Evolutionary conservation across 2,329 filamentous ascomycete species (phyloP).

Genomic region (Colletotrichum higginsianum): DNA sequence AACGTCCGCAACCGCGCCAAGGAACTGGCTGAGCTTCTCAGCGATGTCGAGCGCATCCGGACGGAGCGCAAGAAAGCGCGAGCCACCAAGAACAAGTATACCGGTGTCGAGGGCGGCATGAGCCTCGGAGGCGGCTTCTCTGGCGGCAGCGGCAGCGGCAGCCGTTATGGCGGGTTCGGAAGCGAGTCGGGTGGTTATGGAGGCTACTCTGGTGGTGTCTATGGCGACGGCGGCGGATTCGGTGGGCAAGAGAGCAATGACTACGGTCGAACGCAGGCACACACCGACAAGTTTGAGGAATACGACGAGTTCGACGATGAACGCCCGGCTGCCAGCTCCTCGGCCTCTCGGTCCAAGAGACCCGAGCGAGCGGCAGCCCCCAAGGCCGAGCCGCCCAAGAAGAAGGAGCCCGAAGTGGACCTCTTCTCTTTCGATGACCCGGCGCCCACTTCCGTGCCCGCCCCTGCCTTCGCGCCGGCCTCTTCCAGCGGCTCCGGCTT

Average conservation of each 20-base stretch:
- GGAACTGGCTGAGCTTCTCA: constrained; percentile 92
- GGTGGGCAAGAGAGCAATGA: constrained; percentile 83
- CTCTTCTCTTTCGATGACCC: constrained; percentile 94
- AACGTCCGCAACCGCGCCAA: constrained; percentile 98
- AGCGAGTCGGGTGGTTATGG: constrained; percentile 83
- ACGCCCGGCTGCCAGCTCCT: constrained; percentile 61
- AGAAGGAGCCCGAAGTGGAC: constrained; percentile 91
- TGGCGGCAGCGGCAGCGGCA: constrained; percentile 57
- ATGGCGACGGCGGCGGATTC: constrained; percentile 96
- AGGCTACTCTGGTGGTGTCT: constrained; percentile 81
- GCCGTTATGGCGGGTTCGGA: constrained; percentile 91
- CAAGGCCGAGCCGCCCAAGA: constrained; percentile 80
- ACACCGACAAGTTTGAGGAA: constrained; percentile 89
- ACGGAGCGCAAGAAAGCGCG: constrained; percentile 90
- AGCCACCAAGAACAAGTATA: constrained; percentile 93
- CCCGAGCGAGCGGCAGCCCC: constrained; percentile 64
- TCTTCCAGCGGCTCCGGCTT: constrained; percentile 64
- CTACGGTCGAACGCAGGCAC: constrained; percentile 50
- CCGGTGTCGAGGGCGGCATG: constrained; percentile 89
- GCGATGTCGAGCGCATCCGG: constrained; percentile 91
- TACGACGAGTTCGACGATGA: constrained; percentile 95
- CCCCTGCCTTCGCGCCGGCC: constrained; percentile 57
- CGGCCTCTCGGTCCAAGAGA: constrained; percentile 66
- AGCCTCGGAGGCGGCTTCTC: constrained; percentile 73
- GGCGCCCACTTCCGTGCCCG: constrained; percentile 63